Evolutionary conservation across 306 rosid genomes (phyloP).

Genomic region (Acacia melanoxylon): DNA sequence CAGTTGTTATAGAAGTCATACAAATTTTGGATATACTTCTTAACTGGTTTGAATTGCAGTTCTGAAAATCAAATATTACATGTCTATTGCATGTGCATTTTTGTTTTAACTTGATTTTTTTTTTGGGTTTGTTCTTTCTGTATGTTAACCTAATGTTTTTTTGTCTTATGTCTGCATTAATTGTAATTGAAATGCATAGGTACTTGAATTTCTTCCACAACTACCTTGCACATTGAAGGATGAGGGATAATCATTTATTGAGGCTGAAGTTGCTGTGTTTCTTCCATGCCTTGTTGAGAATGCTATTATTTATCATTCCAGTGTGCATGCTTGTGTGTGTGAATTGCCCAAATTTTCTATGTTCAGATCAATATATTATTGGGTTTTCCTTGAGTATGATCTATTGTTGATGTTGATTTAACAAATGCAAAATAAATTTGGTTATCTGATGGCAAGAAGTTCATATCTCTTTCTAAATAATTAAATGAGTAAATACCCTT

Average conservation of each 20-base stretch:
- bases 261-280: conserved; percentile 89
- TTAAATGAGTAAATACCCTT: too few relatives aligned
- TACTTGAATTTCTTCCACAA: conserved; percentile 91
- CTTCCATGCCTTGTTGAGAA: conserved; percentile 91
- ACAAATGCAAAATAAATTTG: not conserved
- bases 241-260: conserved; percentile 74
- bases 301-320: conserved; percentile 36
- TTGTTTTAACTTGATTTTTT: conserved; percentile 12
- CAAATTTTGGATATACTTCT: conserved; percentile 93
- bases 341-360: not conserved
- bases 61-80: conserved; percentile 97
- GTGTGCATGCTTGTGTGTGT: not conserved
- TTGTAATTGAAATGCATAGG: conserved; percentile 49
- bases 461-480: not conserved
- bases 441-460: conserved; percentile 1
- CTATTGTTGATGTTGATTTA: not conserved
- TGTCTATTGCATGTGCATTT: conserved; percentile 77
- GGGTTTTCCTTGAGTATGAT: not conserved
- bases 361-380: not conserved
- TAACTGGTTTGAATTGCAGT: conserved; percentile 92
- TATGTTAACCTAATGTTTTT: not conserved
- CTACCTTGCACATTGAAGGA: conserved; percentile 81
- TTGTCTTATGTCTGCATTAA: not conserved
- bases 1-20: conserved; percentile 54
- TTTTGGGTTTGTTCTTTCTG: not conserved